Evolutionary conservation across 257 asterid species (phyloP).

Genomic region (Petrea volubilis): DNA sequence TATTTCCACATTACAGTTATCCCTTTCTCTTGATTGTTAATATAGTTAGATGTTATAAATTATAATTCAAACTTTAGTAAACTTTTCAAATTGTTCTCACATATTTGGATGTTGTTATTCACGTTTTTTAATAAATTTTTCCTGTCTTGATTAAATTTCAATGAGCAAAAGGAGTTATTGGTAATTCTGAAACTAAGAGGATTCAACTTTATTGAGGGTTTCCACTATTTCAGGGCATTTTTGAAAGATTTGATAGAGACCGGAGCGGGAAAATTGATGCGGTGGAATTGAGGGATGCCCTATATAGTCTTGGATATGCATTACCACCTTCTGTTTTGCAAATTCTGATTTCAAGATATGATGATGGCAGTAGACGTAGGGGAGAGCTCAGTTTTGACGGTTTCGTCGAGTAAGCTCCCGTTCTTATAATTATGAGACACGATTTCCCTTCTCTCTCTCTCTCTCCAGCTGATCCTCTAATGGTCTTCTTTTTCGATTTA

Average conservation of each 20-base stretch:
- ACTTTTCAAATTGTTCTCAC: too few relatives aligned
- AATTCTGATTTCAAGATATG: constrained; percentile 72
- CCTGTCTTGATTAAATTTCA: too few relatives aligned
- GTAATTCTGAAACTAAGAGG: too few relatives aligned
- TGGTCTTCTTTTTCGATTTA: constrained; percentile 31
- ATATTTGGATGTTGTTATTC: too few relatives aligned
- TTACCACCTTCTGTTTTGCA: constrained; percentile 77
- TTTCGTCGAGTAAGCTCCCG: constrained; percentile 73
- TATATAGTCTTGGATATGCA: constrained; percentile 74
- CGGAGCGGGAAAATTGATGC: constrained; percentile 80
- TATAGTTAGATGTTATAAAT: too few relatives aligned
- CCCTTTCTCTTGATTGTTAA: too few relatives aligned
- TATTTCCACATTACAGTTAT: too few relatives aligned
- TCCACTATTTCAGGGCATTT: constrained; percentile 49
- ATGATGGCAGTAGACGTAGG: constrained; percentile 59
- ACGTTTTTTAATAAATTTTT: too few relatives aligned
- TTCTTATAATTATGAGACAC: neutral
- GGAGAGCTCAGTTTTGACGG: constrained; percentile 72
- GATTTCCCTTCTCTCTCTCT: neutral
- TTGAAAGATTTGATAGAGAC: constrained; percentile 81
- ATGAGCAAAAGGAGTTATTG: too few relatives aligned
- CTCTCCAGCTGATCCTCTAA: neutral
- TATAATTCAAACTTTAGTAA: too few relatives aligned
- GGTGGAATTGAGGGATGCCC: constrained; percentile 74
- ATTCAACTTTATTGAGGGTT: neutral